These are phyloP conservation scores for Alternaria incomplexa DNA, from an alignment of 2,329 filamentous ascomycete genomes.

Conservation along the genomic window DNA sequence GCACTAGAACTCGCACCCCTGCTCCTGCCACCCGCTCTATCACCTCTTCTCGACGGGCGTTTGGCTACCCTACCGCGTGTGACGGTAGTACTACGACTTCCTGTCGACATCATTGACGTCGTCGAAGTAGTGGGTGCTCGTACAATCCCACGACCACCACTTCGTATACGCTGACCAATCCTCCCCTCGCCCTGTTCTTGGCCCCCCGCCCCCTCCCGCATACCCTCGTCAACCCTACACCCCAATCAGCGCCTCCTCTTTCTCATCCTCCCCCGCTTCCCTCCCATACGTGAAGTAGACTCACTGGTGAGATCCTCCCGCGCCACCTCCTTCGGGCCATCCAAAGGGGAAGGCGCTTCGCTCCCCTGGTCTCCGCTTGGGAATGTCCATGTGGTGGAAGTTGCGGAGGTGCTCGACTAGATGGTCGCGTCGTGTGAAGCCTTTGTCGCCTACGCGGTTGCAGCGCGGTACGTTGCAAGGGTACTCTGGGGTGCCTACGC, in stretches of 20 bases:
- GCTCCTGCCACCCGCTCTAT: background rate
- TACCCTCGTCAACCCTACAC: background rate
- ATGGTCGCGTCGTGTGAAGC: conserved; percentile 65
- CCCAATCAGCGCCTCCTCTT: conserved; percentile 5
- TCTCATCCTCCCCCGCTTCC: background rate
- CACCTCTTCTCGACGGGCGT: conserved; percentile 2
- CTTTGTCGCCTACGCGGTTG: conserved; percentile 46
- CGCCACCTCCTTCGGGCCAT: conserved; percentile 21
- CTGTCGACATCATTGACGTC: background rate
- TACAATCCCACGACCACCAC: background rate
- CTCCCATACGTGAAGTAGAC: background rate
- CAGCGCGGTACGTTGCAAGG: conserved; percentile 41
- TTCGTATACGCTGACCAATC: background rate
- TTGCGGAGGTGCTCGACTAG: conserved; percentile 63
- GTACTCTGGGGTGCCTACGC: conserved; percentile 35
- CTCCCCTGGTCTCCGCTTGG: conserved; percentile 46
- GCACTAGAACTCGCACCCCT: conserved; percentile 3
- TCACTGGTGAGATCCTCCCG: background rate
- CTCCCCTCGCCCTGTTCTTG: background rate
- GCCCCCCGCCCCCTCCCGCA: background rate
- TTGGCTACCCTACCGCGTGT: conserved; percentile 7
- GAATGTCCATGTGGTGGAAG: conserved; percentile 59
- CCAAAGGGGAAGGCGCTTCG: conserved; percentile 39
- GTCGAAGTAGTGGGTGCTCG: background rate
- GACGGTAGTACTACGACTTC: background rate